A percentile compares a stretch with the other conserved stretches of the same genome.
These are phyloP conservation scores for Plasmopara viticola DNA, from an alignment of 352 stramenopile genomes.

Conservation along the genomic window DNA sequence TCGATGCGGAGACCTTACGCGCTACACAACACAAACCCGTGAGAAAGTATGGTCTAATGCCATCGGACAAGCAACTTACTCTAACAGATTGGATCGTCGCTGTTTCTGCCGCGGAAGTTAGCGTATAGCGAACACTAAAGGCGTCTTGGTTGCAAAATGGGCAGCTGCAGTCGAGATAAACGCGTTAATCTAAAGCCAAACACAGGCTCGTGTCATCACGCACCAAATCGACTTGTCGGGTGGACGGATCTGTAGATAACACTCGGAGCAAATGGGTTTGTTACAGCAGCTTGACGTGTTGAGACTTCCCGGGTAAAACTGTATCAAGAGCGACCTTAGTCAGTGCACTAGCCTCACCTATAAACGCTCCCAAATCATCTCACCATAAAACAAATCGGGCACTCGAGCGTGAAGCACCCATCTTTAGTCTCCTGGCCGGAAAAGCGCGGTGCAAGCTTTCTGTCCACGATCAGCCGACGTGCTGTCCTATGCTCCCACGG, in stretches of 20 bases:
- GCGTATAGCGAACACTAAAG: slow-evolving; percentile 50
- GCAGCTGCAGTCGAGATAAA: slow-evolving; percentile 34
- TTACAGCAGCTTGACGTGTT: slow-evolving; percentile 61
- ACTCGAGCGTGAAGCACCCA: slow-evolving; percentile 62
- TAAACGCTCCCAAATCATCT: not conserved
- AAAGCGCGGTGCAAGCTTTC: slow-evolving; percentile 71
- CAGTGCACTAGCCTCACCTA: slow-evolving; percentile 6
- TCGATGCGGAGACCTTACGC: slow-evolving; percentile 21
- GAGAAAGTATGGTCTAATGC: slow-evolving; percentile 3
- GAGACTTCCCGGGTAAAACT: slow-evolving; percentile 60
- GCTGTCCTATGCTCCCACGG: slow-evolving; percentile 65
- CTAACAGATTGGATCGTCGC: slow-evolving; percentile 38
- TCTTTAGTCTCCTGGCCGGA: slow-evolving; percentile 53
- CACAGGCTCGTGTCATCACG: slow-evolving; percentile 8
- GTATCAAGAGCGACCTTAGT: slow-evolving; percentile 3
- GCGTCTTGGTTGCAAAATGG: slow-evolving; percentile 74
- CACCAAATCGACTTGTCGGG: slow-evolving; percentile 44
- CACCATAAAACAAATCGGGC: slow-evolving; percentile 82
- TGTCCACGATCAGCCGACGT: slow-evolving; percentile 58
- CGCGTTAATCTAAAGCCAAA: not conserved
- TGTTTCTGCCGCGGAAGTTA: slow-evolving; percentile 37
- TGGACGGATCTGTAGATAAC: slow-evolving; percentile 55
- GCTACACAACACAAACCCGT: slow-evolving; percentile 19
- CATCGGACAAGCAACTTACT: slow-evolving; percentile 8
- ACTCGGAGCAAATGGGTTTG: slow-evolving; percentile 70